These are phyloP conservation scores for Hypoxylon sp. DNA, from an alignment of 2,329 filamentous ascomycete genomes.

Conservation along the genomic window DNA sequence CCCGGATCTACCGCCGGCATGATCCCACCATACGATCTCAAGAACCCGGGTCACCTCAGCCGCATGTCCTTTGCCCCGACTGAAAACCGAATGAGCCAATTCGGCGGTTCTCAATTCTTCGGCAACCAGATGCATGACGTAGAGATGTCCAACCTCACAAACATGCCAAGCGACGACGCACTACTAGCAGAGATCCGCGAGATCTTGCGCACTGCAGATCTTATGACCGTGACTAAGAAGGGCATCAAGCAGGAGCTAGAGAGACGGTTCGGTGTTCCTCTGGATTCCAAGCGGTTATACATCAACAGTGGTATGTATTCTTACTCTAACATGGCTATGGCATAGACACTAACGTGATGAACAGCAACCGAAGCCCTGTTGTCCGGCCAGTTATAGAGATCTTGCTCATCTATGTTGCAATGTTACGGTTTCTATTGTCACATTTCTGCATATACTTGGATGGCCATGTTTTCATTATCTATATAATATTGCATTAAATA, in stretches of 20 bases:
- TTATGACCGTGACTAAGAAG: constrained; percentile 99
- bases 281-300: constrained; percentile 91
- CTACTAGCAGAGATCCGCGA: constrained; percentile 94
- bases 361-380: constrained; percentile 83
- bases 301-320: constrained; percentile 86
- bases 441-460: constrained; percentile 42
- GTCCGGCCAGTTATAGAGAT: constrained; percentile 77
- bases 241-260: constrained; percentile 95
- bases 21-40: constrained; percentile 61
- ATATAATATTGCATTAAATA: constrained; percentile 44
- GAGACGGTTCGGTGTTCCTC: constrained; percentile 85
- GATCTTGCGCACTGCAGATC: constrained; percentile 89
- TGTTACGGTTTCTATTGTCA: constrained; percentile 22
- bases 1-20: constrained; percentile 69
- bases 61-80: constrained; percentile 86
- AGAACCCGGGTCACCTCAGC: constrained; percentile 64
- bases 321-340: constrained; percentile 8
- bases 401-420: constrained; percentile 6
- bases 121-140: constrained; percentile 73
- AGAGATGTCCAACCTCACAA: constrained; percentile 81
- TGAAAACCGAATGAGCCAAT: constrained; percentile 76
- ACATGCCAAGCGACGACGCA: constrained; percentile 89
- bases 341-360: constrained; percentile 51
- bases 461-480: constrained; percentile 37
- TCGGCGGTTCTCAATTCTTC: constrained; percentile 72